Evolutionary conservation across 805 yeast genomes (phyloP).

Genomic region (Zygotorulaspora florentina): DNA sequence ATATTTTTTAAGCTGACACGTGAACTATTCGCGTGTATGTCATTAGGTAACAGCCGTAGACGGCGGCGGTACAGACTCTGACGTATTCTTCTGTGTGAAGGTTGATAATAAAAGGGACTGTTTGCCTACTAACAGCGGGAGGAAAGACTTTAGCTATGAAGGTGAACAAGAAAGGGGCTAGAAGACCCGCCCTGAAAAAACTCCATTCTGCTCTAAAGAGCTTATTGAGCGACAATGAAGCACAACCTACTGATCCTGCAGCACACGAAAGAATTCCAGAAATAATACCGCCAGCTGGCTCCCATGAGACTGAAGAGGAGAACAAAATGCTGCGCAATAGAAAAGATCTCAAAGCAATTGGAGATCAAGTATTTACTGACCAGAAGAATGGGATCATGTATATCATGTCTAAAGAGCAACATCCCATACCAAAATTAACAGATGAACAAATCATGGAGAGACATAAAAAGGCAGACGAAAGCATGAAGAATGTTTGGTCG

Average conservation of each 20-base stretch:
- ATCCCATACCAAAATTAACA: conserved; percentile 29
- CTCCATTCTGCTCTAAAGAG: conserved; percentile 23
- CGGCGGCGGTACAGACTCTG: no score
- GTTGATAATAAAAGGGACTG: no score
- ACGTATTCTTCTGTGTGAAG: no score
- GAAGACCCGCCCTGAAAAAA: conserved; percentile 13
- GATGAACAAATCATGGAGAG: conserved; percentile 34
- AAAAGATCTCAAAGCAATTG: background rate
- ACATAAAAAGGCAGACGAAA: conserved; percentile 35
- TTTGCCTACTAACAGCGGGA: no score
- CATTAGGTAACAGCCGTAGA: no score
- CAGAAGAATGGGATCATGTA: conserved; percentile 22
- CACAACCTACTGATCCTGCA: background rate
- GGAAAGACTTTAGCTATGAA: conserved; percentile 5
- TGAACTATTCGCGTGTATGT: no score
- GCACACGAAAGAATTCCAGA: conserved; percentile 5
- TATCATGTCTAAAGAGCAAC: conserved; percentile 32
- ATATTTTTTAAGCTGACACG: background rate
- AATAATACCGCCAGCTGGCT: background rate
- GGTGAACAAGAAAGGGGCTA: conserved; percentile 12
- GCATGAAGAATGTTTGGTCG: conserved; percentile 44
- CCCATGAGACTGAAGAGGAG: background rate
- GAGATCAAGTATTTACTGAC: background rate
- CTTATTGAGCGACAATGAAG: conserved; percentile 14
- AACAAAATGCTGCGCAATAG: background rate